Percentiles rank a stretch among this genome's conserved stretches.
Conservation (phyloP, 2,329 filamentous ascomycete genomes). For the Lachnellula cervina region DNA sequence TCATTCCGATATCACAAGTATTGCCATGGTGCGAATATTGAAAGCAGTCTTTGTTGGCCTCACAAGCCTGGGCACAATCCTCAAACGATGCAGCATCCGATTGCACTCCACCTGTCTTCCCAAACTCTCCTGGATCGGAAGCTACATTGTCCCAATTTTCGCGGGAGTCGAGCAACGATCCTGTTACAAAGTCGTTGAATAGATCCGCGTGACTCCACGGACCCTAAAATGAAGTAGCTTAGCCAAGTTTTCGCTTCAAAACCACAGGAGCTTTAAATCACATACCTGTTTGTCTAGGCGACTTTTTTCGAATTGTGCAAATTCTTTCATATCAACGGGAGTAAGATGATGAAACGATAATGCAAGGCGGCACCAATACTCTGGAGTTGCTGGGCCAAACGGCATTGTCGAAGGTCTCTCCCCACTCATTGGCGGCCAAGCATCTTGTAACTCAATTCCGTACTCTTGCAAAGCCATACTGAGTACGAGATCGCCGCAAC, state of each 20-base stretch:
- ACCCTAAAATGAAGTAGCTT: constrained; percentile 24
- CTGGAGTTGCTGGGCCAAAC: constrained; percentile 29
- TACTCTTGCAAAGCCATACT: constrained; percentile 44
- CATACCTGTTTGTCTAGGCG: constrained; percentile 7
- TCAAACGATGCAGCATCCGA: constrained; percentile 37
- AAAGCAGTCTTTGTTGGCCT: constrained; percentile 30
- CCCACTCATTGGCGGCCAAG: constrained; percentile 51
- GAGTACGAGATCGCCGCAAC: constrained; percentile 51
- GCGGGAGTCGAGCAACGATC: constrained; percentile 37
- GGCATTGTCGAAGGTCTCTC: constrained; percentile 49
- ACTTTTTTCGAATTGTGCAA: constrained; percentile 48
- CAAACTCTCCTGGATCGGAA: constrained; percentile 37
- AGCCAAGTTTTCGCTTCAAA: background rate
- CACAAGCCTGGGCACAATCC: constrained; percentile 46
- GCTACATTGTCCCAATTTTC: constrained; percentile 50
- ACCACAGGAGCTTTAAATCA: background rate
- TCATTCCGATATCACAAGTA: constrained; percentile 6
- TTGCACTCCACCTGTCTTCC: constrained; percentile 35
- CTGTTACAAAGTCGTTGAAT: constrained; percentile 43
- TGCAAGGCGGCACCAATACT: constrained; percentile 50
- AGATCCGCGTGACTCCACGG: constrained; percentile 40
- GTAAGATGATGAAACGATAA: constrained; percentile 53
- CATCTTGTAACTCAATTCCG: constrained; percentile 37
- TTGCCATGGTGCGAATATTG: constrained; percentile 30
- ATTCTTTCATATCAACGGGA: constrained; percentile 44